Percentiles rank a stretch among this genome's conserved stretches.
Evolutionary conservation across 345 rosid species (phyloP).

Genomic region (Euphorbia pulcherrima): DNA sequence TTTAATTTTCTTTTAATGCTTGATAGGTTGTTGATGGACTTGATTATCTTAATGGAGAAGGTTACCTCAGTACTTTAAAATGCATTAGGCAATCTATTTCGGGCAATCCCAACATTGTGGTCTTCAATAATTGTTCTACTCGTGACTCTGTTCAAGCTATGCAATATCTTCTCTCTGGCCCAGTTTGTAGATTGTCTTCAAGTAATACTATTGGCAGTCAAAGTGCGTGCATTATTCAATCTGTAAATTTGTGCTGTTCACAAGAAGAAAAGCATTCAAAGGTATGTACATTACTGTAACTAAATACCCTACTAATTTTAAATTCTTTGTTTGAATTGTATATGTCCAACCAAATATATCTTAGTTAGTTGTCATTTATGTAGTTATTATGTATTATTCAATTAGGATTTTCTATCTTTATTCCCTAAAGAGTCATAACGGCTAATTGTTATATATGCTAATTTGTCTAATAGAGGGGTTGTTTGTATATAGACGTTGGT

Average conservation of each 20-base stretch:
- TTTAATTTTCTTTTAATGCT: constrained; percentile 1
- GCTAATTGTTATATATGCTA: too few species aligned
- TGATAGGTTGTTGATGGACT: constrained; percentile 69
- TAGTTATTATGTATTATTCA: too few species aligned
- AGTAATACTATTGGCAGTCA: constrained; percentile 43
- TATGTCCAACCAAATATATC: neutral
- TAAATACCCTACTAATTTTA: neutral
- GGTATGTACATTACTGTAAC: constrained; percentile 32
- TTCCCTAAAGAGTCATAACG: too few species aligned
- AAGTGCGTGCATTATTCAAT: constrained; percentile 48
- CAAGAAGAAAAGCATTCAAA: constrained; percentile 40
- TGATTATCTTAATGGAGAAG: constrained; percentile 36
- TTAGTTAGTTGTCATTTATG: neutral
- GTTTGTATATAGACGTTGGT: too few species aligned
- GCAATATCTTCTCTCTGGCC: constrained; percentile 39
- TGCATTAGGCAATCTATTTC: constrained; percentile 58
- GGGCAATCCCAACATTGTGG: constrained; percentile 45
- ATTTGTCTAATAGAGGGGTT: too few species aligned
- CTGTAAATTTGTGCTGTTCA: constrained; percentile 39
- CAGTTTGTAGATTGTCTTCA: constrained; percentile 42
- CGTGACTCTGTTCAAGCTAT: constrained; percentile 27
- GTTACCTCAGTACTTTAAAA: constrained; percentile 40
- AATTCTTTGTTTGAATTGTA: neutral
- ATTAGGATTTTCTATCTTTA: too few species aligned
- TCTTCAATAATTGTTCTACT: constrained; percentile 42